Base-by-base conservation (phyloP, 202 grass and related monocot species). In the Eragrostis tef region DNA sequence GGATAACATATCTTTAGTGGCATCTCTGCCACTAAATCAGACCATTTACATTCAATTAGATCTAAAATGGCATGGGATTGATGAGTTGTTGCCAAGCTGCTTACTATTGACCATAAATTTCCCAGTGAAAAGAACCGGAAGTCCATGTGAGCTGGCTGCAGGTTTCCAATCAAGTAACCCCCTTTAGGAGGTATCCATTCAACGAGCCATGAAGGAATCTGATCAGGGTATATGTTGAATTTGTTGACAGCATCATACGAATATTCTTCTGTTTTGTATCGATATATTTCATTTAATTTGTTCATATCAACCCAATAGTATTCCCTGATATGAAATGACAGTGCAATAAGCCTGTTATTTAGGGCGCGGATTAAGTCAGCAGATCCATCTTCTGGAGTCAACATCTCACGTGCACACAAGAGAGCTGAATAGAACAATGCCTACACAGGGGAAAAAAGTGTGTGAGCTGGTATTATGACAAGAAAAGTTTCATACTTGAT, bases 201-300 rank as follows among this genome's bases (percentile, higher is more conserved):
- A 51, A 90, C 91, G 83, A 97, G 58, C 89, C 94, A 97, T 27
- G 89, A 80, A 81, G 91, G 86, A 65, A 97, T 89, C 79, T 93
- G 94, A 78, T 91, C 89, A 67, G 94, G 94, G 71, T 97, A 97
- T 77, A 97, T 93, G 82, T 97, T 97, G 27, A 93, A 97, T 73
- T 93, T 97, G 76, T 93, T 97, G 45, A 93, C 83, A 24, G 87
- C 94, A 80, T 97, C 89, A 81, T 93, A 88, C 58, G 91, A 97
- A 81, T 97, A 97, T 51, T 91, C 91, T 75, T 97, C 94, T 54
- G 87, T 91, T 88, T 91, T 93, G 81, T 97, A 97, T 60, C 94
- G 80, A 68, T 93, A 97, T 50, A 97, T 97, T 79, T 93, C 91
- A 58, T 97, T 93, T 46, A 97, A 62, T 66, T 96, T 96, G 76